Conservation (phyloP, 805 yeast species). For the Starmerella khaoyaiensis region DNA sequence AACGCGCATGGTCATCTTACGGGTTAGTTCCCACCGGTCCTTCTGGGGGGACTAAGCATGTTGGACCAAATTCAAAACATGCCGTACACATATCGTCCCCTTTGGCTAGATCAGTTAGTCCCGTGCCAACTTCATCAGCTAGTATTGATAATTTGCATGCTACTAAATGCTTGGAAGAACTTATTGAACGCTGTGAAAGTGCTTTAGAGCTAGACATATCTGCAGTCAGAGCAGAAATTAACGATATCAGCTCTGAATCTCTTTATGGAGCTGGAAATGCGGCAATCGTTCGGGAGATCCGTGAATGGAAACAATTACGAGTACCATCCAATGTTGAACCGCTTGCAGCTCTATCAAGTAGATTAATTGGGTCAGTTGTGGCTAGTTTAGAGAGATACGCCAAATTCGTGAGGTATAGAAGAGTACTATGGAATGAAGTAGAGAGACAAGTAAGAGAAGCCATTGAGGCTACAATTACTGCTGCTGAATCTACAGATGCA, state of each 20-base stretch:
- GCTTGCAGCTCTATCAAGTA: slow-evolving; percentile 2
- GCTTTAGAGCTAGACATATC: slow-evolving; percentile 20
- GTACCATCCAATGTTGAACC: slow-evolving; percentile 6
- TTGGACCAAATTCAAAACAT: slow-evolving; percentile 9
- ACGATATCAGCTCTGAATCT: background rate
- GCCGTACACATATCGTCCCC: slow-evolving; percentile 23
- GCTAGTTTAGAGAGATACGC: slow-evolving; percentile 14
- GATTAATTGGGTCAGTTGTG: slow-evolving; percentile 6
- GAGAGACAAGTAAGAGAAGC: slow-evolving; percentile 18
- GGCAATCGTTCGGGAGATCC: slow-evolving; percentile 3
- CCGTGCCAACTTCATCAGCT: background rate
- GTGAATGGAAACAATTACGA: slow-evolving; percentile 1
- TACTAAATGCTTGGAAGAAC: background rate
- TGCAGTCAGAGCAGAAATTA: slow-evolving; percentile 5
- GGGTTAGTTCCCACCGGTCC: background rate
- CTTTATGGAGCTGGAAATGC: slow-evolving; percentile 9
- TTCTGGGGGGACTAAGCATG: background rate
- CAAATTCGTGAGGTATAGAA: slow-evolving; percentile 12
- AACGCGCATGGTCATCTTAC: background rate
- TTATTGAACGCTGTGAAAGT: slow-evolving; percentile 12
- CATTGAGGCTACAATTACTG: slow-evolving; percentile 19
- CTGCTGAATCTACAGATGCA: slow-evolving; percentile 18
- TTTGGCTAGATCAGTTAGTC: slow-evolving; percentile 13
- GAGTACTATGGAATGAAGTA: slow-evolving; percentile 18
- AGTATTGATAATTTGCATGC: background rate